Conservation (phyloP, 306 rosid species). For the Castanea crenata region DNA sequence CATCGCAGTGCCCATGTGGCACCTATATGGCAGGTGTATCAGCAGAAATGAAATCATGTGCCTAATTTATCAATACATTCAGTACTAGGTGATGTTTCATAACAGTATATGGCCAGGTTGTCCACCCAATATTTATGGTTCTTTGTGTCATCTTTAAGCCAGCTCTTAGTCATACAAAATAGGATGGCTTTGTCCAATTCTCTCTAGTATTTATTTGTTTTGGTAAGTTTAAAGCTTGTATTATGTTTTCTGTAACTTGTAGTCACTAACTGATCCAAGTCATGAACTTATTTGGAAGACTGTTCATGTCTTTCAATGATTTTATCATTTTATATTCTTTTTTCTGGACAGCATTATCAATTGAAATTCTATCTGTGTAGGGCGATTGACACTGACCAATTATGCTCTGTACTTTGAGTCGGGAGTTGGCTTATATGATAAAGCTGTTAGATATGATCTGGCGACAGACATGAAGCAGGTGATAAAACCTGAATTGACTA, state of each 20-base stretch:
- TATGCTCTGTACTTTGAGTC: constrained; percentile 86
- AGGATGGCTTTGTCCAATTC: background rate
- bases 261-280: background rate
- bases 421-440: constrained; percentile 82
- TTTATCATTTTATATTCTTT: background rate
- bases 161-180: background rate
- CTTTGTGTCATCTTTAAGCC: background rate
- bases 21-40: background rate
- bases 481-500: constrained; percentile 88
- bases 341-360: background rate
- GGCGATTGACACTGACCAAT: constrained; percentile 81
- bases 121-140: background rate
- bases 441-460: constrained; percentile 81
- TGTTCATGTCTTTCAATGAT: background rate
- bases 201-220: background rate
- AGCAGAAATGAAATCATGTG: background rate
- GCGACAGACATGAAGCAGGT: constrained; percentile 70
- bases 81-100: background rate
- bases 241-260: background rate
- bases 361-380: constrained; percentile 42
- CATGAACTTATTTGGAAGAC: background rate
- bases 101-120: background rate
- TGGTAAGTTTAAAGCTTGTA: background rate
- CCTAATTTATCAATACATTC: background rate
- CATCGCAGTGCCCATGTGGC: background rate